Evolutionary conservation across 345 rosid species (phyloP), one percentile per base, ranked within the genome.

Genomic region (Toxicodendron radicans): DNA sequence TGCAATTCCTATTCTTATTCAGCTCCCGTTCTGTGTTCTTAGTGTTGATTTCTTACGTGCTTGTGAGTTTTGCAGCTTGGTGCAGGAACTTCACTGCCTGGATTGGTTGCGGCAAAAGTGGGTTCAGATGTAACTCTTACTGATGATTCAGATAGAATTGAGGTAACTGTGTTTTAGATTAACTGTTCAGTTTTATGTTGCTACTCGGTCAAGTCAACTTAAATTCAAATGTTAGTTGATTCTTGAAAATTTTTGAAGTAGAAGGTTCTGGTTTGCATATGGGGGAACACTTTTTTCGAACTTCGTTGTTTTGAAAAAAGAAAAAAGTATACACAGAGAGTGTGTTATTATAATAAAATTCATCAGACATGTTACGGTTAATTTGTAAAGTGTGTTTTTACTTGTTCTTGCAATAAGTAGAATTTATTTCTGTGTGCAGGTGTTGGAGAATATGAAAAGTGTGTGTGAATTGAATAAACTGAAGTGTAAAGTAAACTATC

Each of bases 11-110:
- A 5, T 48, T 24, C n/a, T 4, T 7, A 17, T 74, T 23, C 64
- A 13, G 18, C 64, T 71, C 10, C 41, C 3, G 4, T 41, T 9
- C 1, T 46, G 4, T 21, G 1, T 10, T 21, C 33, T 12, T 24
- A 27, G 20, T 49, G 8, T 61, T 49, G 51, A 43, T 57, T 24
- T 30, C 18, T 60, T 60, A 24, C 17, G 2, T 72, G 30, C 61
- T 68, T 72, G 8, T 30, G 59, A 45, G 53, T 70, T n/a, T 72
- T 79, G 68, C 66, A 89, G 97, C 86, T 94, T 2, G 95, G 98
- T 41, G 96, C 97, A 0, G 98, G 98, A 20, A 92, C 94, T 64
- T 86, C 88, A 20, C 83, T 88, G 79, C 95, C 91, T 8, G 92
- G 95, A 67, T 81, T 94, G 79, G 86, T 87, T 48, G 98, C 98